Percentiles rank a stretch among this genome's conserved stretches.
These are phyloP conservation scores for Paramecium bursaria DNA, from an alignment of 73 alveolate species.

Conservation along the genomic window DNA sequence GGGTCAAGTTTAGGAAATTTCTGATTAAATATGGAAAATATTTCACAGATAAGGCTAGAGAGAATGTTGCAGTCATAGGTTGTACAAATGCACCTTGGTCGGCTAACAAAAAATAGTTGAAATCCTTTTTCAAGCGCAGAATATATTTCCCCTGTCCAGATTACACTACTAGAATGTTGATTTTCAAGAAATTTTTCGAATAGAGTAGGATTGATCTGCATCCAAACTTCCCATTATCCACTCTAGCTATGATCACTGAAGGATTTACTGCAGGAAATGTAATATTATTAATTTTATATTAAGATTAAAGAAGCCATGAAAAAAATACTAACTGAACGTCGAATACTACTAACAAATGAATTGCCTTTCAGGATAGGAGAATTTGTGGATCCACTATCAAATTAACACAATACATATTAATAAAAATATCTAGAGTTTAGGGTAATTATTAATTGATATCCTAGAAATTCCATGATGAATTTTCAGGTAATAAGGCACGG, in stretches of 20 bases:
- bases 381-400: slow-evolving; percentile 85
- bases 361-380: slow-evolving; percentile 78
- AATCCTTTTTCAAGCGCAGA: slow-evolving; percentile 83
- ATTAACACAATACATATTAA: slow-evolving; percentile 74
- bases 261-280: slow-evolving; percentile 92
- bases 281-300: neutral
- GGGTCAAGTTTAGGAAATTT: slow-evolving; percentile 69
- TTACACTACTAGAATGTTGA: slow-evolving; percentile 80
- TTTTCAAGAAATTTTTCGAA: slow-evolving; percentile 86
- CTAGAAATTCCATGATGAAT: slow-evolving; percentile 76
- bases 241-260: slow-evolving; percentile 87
- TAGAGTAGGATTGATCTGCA: slow-evolving; percentile 76
- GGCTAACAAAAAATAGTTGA: slow-evolving; percentile 81
- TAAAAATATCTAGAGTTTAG: slow-evolving; percentile 73
- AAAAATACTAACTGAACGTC: slow-evolving; percentile 82
- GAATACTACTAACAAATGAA: slow-evolving; percentile 71
- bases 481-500: slow-evolving; percentile 72
- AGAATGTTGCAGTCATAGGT: slow-evolving; percentile 82
- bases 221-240: slow-evolving; percentile 84
- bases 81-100: slow-evolving; percentile 86
- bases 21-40: slow-evolving; percentile 73
- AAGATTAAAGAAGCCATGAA: slow-evolving; percentile 74
- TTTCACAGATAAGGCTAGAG: slow-evolving; percentile 71
- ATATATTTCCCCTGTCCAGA: slow-evolving; percentile 92
- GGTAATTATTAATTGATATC: slow-evolving; percentile 62